Evolutionary conservation across 2,329 filamentous ascomycete genomes (phyloP).

Genomic region (Aureobasidium zeae): DNA sequence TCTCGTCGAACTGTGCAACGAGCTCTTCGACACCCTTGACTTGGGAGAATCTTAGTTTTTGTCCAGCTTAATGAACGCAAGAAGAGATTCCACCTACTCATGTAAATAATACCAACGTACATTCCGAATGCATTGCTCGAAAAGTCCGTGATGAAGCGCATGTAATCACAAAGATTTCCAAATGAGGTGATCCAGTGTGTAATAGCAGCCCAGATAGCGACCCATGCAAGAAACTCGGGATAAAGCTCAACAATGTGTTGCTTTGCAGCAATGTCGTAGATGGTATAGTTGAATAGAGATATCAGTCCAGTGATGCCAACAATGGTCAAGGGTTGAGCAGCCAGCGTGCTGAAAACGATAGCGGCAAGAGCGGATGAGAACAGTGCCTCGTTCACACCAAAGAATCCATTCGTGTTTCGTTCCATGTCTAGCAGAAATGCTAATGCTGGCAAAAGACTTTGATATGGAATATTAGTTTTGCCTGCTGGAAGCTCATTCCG

Average conservation of each 20-base stretch:
- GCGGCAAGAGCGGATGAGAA: conserved; percentile 48
- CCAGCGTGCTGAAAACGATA: conserved; percentile 45
- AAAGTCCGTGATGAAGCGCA: conserved; percentile 51
- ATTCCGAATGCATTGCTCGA: conserved; percentile 45
- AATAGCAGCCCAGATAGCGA: conserved; percentile 48
- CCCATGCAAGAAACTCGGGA: conserved; percentile 48
- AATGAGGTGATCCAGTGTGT: conserved; percentile 48
- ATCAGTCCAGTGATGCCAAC: conserved; percentile 50
- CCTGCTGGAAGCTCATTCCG: too few relatives aligned
- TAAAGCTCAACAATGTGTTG: conserved; percentile 43
- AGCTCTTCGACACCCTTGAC: conserved; percentile 50
- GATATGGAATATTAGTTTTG: neutral
- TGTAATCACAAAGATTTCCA: conserved; percentile 47
- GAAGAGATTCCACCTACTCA: conserved; percentile 25
- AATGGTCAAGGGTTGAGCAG: conserved; percentile 47
- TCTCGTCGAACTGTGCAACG: conserved; percentile 41
- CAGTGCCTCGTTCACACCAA: conserved; percentile 48
- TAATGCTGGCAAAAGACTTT: conserved; percentile 31
- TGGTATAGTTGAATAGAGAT: conserved; percentile 49
- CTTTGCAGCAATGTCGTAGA: conserved; percentile 46
- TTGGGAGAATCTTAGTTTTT: conserved; percentile 18
- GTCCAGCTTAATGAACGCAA: too few relatives aligned
- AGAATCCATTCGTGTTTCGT: conserved; percentile 46
- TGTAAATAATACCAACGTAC: conserved; percentile 50
- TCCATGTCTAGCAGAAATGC: conserved; percentile 54